phyloP scores from a whole-genome alignment of 768 basidiomycete species.

The Boletellus emodensis region DNA sequence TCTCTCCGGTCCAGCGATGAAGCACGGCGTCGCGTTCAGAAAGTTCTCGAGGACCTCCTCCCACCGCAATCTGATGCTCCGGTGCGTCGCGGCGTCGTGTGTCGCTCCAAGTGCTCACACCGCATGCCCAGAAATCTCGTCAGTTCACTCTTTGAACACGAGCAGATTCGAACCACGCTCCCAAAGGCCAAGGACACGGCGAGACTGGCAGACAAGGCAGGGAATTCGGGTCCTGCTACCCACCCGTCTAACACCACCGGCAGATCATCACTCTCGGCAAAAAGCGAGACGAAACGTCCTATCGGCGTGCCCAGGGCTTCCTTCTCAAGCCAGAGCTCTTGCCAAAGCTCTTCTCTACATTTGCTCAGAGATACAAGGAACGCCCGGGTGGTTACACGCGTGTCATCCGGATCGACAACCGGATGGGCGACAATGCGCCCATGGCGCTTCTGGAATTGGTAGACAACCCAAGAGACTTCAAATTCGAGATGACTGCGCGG shows the following conservation, averaged over 20 bases:
- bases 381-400: constrained; percentile 95
- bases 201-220: constrained; percentile 87
- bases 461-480: constrained; percentile 86
- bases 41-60: constrained; percentile 90
- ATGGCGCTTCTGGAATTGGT: constrained; percentile 92
- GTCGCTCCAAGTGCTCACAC: constrained; percentile 5
- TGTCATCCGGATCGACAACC: constrained; percentile 86
- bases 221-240: not conserved
- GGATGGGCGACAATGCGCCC: constrained; percentile 90
- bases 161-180: constrained; percentile 92
- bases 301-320: constrained; percentile 71
- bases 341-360: constrained; percentile 78
- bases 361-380: constrained; percentile 73
- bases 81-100: constrained; percentile 44
- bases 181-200: constrained; percentile 93
- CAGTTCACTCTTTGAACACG: constrained; percentile 89
- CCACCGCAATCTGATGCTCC: constrained; percentile 88
- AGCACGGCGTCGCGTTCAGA: constrained; percentile 90
- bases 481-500: constrained; percentile 84
- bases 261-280: constrained; percentile 93
- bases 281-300: constrained; percentile 67
- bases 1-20: constrained; percentile 51
- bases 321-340: constrained; percentile 67
- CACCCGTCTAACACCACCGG: constrained; percentile 3
- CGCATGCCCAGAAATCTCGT: constrained; percentile 72